A percentile compares a stretch with the other conserved stretches of the same genome.
These are phyloP conservation scores for Dipteronia dyeriana DNA, from an alignment of 345 rosid genomes.

Conservation along the genomic window DNA sequence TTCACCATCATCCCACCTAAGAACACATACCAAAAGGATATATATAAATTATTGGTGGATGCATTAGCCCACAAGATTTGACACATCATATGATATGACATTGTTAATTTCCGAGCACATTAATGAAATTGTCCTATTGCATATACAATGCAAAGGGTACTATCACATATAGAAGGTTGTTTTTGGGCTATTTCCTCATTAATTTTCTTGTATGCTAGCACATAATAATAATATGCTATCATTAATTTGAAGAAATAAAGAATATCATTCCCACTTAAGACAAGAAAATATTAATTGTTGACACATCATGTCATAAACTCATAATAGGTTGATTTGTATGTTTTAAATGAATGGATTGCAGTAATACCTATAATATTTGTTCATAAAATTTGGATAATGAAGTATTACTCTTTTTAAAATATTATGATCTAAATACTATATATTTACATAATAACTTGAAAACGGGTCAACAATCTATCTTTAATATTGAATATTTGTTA, in stretches of 20 bases:
- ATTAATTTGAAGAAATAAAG: neutral
- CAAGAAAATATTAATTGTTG: neutral
- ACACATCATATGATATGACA: slow-evolving; percentile 23
- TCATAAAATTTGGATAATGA: too few species aligned
- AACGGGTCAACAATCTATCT: too few species aligned
- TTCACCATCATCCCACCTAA: slow-evolving; percentile 28
- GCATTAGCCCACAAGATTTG: slow-evolving; percentile 28
- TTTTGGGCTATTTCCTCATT: neutral
- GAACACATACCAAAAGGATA: slow-evolving; percentile 14
- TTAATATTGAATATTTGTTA: too few species aligned
- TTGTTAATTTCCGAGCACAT: slow-evolving; percentile 18
- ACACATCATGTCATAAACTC: neutral
- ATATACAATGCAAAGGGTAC: neutral
- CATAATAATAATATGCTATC: slow-evolving; percentile 18
- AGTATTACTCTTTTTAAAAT: neutral
- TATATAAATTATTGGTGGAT: slow-evolving; percentile 19
- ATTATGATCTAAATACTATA: neutral
- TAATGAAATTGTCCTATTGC: neutral
- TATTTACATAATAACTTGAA: neutral
- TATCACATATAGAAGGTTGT: neutral
- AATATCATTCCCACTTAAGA: neutral
- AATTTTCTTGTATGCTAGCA: slow-evolving; percentile 17
- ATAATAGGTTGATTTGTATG: too few species aligned
- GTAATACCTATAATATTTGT: too few species aligned
- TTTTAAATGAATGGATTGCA: too few species aligned